These are phyloP conservation scores for Solanum dulcamara DNA, from an alignment of 257 asterid genomes.

Conservation along the genomic window DNA sequence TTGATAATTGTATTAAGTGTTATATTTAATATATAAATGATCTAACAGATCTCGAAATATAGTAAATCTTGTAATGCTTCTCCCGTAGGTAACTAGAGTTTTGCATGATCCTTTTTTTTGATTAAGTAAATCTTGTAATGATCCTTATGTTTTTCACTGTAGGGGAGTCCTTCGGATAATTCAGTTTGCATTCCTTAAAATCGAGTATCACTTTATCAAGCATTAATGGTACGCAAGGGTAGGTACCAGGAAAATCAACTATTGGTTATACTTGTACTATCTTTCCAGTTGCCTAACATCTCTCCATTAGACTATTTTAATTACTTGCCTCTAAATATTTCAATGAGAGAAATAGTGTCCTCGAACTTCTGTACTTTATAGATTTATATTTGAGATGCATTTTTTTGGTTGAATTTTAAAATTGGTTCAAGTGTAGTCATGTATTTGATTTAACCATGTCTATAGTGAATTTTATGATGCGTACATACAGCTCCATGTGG, in stretches of 20 bases:
- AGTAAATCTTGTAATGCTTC: neutral
- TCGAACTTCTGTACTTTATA: neutral
- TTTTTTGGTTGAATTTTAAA: neutral
- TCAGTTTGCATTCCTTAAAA: constrained; percentile 27
- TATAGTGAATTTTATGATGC: neutral
- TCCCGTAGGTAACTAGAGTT: neutral
- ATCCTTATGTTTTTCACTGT: neutral
- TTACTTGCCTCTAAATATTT: neutral
- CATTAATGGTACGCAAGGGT: constrained; percentile 46
- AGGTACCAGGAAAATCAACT: neutral
- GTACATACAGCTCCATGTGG: neutral
- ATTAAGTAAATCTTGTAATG: neutral
- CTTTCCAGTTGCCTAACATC: neutral
- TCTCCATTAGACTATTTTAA: neutral
- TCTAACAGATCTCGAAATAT: neutral
- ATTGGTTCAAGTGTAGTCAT: neutral
- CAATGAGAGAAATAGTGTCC: neutral
- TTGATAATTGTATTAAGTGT: neutral
- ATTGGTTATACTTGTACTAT: neutral
- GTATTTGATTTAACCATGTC: neutral
- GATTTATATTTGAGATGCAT: neutral
- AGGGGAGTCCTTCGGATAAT: constrained; percentile 40
- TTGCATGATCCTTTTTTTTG: neutral
- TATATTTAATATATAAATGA: neutral
- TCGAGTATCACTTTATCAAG: constrained; percentile 38